phyloP scores from a whole-genome alignment of 345 rosid species.

The Gossypium turneri region DNA sequence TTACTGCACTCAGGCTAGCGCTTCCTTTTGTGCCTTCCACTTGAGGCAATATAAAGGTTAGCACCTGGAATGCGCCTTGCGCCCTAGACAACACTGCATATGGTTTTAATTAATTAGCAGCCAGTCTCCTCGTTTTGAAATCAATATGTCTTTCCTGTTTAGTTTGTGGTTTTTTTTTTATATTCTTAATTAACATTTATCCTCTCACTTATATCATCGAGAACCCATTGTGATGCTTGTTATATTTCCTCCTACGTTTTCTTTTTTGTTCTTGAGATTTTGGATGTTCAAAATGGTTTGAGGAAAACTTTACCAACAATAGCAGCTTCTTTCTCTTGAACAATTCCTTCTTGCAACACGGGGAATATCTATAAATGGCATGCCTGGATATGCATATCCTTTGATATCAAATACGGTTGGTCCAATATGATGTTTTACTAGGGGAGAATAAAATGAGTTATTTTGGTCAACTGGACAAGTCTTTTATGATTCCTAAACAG shows the following conservation, averaged over 20 bases:
- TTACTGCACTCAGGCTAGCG: too few relatives aligned
- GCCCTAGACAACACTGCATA: neutral
- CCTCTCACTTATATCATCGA: neutral
- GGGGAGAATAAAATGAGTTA: neutral
- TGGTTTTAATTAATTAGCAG: conserved; percentile 6
- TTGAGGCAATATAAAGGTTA: too few relatives aligned
- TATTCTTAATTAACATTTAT: conserved; percentile 1
- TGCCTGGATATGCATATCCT: neutral
- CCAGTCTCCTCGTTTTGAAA: neutral
- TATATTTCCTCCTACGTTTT: neutral
- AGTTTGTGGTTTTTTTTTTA: neutral
- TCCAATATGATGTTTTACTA: neutral
- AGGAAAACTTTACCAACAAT: neutral
- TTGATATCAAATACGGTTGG: neutral
- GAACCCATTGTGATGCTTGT: neutral
- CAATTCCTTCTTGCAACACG: neutral
- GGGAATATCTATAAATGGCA: neutral
- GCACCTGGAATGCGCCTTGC: too few relatives aligned
- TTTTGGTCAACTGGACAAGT: neutral
- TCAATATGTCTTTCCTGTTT: neutral
- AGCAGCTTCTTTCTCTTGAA: neutral
- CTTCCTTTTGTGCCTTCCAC: too few relatives aligned
- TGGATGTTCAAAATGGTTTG: neutral
- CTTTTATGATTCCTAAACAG: neutral
- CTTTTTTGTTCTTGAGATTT: neutral